Base-by-base conservation (phyloP, 2,329 filamentous ascomycete species). In the Trichoderma pleuroti region DNA sequence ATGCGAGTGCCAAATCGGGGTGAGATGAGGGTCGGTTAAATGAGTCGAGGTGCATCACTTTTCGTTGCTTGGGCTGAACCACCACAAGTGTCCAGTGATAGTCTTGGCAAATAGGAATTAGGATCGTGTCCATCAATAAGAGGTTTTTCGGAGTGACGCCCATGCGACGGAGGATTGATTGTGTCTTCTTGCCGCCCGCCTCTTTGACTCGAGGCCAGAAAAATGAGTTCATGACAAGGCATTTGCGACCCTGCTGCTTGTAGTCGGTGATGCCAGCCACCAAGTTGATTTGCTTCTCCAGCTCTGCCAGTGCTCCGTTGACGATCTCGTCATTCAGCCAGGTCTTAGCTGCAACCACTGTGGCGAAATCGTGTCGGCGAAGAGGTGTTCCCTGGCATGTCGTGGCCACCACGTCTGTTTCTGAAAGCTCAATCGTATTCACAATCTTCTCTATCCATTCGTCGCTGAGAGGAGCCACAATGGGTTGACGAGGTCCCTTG, bases 321-420 rank as follows among this genome's bases (percentile, higher is more conserved):
- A 95, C 87, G 64, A 92, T 87, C 74, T 92, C 90, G 77, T 94
- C 92, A 73, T 94, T 94, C 8, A 95, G 85, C 92, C 92, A 95
- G 32, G 83, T 84, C 0, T 80, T 83, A 10, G 82, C 78, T 21
- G 83, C 82, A 18, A 91, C 83, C 9, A 94, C 80, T 60, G 86
- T 90, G n/a, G 81, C 82, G 75, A 93, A 90, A 76, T 93, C 91
- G 66, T 88, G 86, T 8, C 76, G 77, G 34, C 76, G 75, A 18
- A 92, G 80, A 14, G 86, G 82, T 3, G 82, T 82, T 1, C 86
- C 85, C 72, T 87, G 86, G 8, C 81, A 79, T 11, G 86, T 85
- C 67, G 77, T 83, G 70, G 82, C 83, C 64, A 88, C 78, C 62
- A 78, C 79, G 5, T 39, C 42, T 26, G 14, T 12, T 9, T 61